Evolutionary conservation across 1,139 yeast species (phyloP), one percentile per base, ranked within the genome.

Genomic region (Candida neerlandica): DNA sequence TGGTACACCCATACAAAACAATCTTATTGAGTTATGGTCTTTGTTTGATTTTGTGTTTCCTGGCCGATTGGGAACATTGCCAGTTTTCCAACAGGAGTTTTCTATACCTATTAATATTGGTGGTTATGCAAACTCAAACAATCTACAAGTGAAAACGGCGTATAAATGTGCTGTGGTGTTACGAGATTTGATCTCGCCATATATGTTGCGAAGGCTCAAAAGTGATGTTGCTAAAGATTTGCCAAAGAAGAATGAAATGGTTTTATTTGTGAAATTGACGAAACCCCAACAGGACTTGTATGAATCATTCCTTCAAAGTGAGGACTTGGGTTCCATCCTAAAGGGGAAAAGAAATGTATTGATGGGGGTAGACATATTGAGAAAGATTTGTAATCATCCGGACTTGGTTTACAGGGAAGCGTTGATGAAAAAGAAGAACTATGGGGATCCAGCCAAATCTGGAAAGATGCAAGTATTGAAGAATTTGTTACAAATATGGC

Each of bases 101-200:
- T 87, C 97, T 1, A 76, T 86, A 2, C 99, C 99, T 0, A 95
- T 94, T 39, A 92, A 91, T 61, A 80, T 89, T 67, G 99, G 99
- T n/a, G 99, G 99, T 0, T 94, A 95, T 67, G 96, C 99, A 2
- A 94, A 94, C 70, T 99, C 99, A 0, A 85, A 96, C 1, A 94
- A 94, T 65, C 82, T 94, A 4, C 98, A 95, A 63, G 98, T 95
- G 0, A 98, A 94, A 63, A 86, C 98, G 0, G 97, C 98, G 1
- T 92, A 89, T 63, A 91, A 91, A 64, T 94, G 98, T 73, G 99
- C 99, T 0, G 96, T 92, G 7, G 86, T 94, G 1, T 69, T 94
- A 46, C 76, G 96, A 48, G 97, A 94, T 59, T 69, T 94, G 58
- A 90, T 94, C 7, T 84, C 96, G 1, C 99, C 99, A 0, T 94